phyloP scores from a whole-genome alignment of 1,284 basidiomycete genomes.

The Apiotrichum gamsii region DNA sequence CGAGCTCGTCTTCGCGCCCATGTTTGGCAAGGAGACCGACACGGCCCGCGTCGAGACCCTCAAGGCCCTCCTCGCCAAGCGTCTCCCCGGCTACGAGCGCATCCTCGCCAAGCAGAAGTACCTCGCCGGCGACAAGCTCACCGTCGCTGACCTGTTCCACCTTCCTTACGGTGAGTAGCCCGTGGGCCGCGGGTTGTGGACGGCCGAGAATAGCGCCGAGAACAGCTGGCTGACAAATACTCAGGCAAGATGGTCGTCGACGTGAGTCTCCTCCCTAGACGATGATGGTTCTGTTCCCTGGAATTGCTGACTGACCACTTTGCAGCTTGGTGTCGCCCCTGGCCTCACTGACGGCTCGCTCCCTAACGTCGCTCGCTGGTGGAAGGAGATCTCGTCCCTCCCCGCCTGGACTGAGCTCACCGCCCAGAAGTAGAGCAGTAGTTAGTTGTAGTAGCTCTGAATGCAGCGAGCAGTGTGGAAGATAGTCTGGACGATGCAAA shows the following conservation, averaged over 20 bases:
- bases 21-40: slow-evolving; percentile 28
- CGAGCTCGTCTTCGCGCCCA: slow-evolving; percentile 49
- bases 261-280: too few species aligned
- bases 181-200: too few species aligned
- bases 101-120: slow-evolving; percentile 55
- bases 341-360: slow-evolving; percentile 24
- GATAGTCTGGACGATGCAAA: too few species aligned
- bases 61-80: slow-evolving; percentile 40
- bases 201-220: slow-evolving; percentile 4
- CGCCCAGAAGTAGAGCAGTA: too few species aligned
- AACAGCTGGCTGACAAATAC: neutral
- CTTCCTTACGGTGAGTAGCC: slow-evolving; percentile 49
- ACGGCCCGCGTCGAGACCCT: slow-evolving; percentile 35
- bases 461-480: too few species aligned
- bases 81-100: slow-evolving; percentile 53
- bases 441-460: slow-evolving; percentile 8
- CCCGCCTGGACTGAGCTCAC: slow-evolving; percentile 13
- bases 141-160: slow-evolving; percentile 58
- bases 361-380: slow-evolving; percentile 32
- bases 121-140: slow-evolving; percentile 53
- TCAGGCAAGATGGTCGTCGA: slow-evolving; percentile 4
- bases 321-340: slow-evolving; percentile 13
- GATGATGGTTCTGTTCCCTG: neutral
- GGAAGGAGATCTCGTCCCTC: slow-evolving; percentile 22
- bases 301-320: neutral